These are phyloP conservation scores for Aspergillus luchuensis DNA, from an alignment of 2,329 filamentous ascomycete species.

Conservation along the genomic window DNA sequence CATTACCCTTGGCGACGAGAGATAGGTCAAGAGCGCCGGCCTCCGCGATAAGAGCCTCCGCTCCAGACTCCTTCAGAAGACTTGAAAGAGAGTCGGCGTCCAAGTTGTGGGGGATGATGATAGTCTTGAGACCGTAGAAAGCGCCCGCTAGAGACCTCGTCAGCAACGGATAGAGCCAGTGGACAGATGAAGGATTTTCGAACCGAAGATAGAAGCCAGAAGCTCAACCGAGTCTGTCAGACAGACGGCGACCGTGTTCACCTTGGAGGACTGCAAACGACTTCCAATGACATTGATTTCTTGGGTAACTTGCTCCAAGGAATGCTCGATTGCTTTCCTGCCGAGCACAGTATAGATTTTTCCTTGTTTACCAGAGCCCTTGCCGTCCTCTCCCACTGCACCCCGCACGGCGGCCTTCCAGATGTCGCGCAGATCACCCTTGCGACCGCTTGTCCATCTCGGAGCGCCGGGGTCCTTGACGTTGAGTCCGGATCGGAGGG, in stretches of 20 bases:
- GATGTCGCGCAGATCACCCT: slow-evolving; percentile 88
- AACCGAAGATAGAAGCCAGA: slow-evolving; percentile 74
- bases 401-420: slow-evolving; percentile 76
- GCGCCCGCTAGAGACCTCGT: slow-evolving; percentile 63
- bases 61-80: slow-evolving; percentile 71
- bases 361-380: slow-evolving; percentile 62
- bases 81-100: slow-evolving; percentile 67
- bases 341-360: slow-evolving; percentile 79
- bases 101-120: slow-evolving; percentile 82
- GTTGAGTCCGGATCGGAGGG: slow-evolving; percentile 73
- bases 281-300: slow-evolving; percentile 89
- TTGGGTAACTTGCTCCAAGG: slow-evolving; percentile 70
- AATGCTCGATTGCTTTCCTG: slow-evolving; percentile 71
- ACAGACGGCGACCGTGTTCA: slow-evolving; percentile 80
- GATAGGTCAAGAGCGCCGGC: slow-evolving; percentile 86
- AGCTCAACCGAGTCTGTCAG: slow-evolving; percentile 92
- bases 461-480: slow-evolving; percentile 78
- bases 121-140: slow-evolving; percentile 84
- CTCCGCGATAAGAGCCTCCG: slow-evolving; percentile 79
- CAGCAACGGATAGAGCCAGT: slow-evolving; percentile 7
- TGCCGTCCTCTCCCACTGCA: slow-evolving; percentile 63
- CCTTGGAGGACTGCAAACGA: slow-evolving; percentile 67
- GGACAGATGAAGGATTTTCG: slow-evolving; percentile 17
- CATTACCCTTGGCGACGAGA: slow-evolving; percentile 67
- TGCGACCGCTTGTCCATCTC: slow-evolving; percentile 78